phyloP scores from a whole-genome alignment of 805 yeast genomes.

The Wickerhamomyces alni region DNA sequence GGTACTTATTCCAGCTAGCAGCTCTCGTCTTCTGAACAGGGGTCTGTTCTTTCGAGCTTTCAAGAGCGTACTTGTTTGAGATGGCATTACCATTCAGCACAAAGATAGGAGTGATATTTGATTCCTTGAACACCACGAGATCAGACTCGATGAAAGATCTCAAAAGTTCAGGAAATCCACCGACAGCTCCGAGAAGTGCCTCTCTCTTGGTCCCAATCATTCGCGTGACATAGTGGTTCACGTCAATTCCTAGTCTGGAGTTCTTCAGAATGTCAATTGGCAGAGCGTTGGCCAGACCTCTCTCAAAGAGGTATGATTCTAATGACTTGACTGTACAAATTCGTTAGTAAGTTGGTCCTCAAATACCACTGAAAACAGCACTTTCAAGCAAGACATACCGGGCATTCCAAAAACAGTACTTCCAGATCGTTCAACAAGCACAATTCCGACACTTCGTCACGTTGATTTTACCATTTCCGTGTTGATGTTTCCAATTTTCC shows the following conservation, averaged over 20 bases:
- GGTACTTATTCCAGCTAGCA: constrained; percentile 37
- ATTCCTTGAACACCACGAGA: constrained; percentile 50
- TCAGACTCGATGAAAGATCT: constrained; percentile 53
- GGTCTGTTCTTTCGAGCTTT: constrained; percentile 29
- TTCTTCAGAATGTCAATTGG: constrained; percentile 61
- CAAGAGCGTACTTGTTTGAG: constrained; percentile 28
- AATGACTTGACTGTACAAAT: constrained; percentile 42
- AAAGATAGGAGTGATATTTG: constrained; percentile 70
- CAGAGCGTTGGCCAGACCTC: constrained; percentile 51
- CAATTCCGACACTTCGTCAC: too few species aligned
- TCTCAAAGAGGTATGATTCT: constrained; percentile 64
- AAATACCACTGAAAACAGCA: too few species aligned
- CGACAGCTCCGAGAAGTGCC: constrained; percentile 66
- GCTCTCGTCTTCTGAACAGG: constrained; percentile 33
- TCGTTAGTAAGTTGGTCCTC: too few species aligned
- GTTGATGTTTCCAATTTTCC: too few species aligned
- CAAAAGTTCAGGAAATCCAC: constrained; percentile 71
- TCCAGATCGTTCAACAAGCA: too few species aligned
- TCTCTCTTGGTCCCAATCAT: constrained; percentile 59
- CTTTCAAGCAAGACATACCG: background rate
- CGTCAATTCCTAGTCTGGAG: constrained; percentile 78
- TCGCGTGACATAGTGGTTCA: constrained; percentile 66
- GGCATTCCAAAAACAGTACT: too few species aligned
- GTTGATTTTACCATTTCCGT: too few species aligned
- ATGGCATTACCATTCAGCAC: constrained; percentile 65